Evolutionary conservation across 176 grass and related monocot genomes (phyloP).

Genomic region (Melocanna baccifera): DNA sequence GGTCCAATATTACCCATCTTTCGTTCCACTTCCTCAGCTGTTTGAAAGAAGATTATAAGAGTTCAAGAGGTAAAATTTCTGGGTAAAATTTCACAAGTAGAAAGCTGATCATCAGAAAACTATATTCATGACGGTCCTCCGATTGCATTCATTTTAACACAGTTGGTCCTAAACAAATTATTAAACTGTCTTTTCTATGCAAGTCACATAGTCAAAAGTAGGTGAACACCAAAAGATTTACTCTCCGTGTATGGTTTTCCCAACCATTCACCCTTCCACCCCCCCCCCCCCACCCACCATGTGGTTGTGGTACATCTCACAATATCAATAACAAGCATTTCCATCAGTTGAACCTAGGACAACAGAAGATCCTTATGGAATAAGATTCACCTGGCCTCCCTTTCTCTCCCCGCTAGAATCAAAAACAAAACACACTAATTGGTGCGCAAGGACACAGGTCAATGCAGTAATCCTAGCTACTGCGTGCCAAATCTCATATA

Average conservation of each 20-base stretch:
- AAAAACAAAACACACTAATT: background rate
- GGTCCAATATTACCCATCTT: conserved; percentile 92
- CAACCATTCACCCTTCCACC: background rate
- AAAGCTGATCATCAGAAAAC: background rate
- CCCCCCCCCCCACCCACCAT: too few species aligned
- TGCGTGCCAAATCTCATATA: background rate
- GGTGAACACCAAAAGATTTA: background rate
- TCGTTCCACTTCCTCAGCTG: conserved; percentile 97
- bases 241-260: background rate
- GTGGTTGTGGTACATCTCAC: background rate
- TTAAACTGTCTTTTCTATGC: background rate
- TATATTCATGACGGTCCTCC: background rate
- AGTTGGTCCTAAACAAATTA: background rate
- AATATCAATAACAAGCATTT: background rate
- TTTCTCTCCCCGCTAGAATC: background rate
- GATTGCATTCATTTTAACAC: background rate
- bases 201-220: background rate
- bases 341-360: background rate
- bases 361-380: background rate
- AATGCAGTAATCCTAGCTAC: conserved; percentile 10
- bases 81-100: background rate
- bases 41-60: conserved; percentile 25
- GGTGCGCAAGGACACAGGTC: background rate
- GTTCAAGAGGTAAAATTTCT: background rate
- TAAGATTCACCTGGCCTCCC: background rate